phyloP scores from a whole-genome alignment of 148 eudicot species.

The Vaccinium macrocarpon region DNA sequence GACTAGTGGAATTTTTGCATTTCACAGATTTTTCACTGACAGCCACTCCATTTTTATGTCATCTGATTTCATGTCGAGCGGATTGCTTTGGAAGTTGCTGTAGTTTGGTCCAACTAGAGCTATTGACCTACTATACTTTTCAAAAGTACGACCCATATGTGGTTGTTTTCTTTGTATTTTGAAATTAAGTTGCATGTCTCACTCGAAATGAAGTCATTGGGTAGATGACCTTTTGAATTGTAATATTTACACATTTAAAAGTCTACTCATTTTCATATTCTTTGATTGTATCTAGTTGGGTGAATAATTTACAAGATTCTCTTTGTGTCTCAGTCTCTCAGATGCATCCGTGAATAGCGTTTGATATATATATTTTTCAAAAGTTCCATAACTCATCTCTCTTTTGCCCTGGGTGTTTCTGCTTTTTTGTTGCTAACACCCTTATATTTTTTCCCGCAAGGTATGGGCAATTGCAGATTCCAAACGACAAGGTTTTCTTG shows the following conservation, averaged over 20 bases:
- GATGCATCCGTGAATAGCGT: background rate
- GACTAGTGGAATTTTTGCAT: background rate
- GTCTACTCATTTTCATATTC: too few species aligned
- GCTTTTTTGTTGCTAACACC: background rate
- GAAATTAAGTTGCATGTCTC: background rate
- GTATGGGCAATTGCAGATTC: slow-evolving; percentile 97
- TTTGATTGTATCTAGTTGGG: background rate
- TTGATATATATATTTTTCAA: background rate
- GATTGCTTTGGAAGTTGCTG: background rate
- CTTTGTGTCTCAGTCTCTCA: background rate
- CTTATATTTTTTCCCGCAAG: slow-evolving; percentile 26
- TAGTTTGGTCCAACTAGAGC: background rate
- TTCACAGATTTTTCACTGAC: background rate
- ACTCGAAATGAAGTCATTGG: background rate
- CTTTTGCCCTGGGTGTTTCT: background rate
- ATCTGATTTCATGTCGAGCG: background rate
- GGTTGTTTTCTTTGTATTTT: background rate
- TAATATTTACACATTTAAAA: background rate
- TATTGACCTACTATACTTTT: background rate
- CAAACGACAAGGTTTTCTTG: slow-evolving; percentile 84
- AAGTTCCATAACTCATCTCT: background rate
- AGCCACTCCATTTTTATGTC: background rate
- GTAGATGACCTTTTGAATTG: background rate
- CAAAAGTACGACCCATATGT: background rate
- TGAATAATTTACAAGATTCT: background rate